phyloP scores from a whole-genome alignment of 495 filamentous ascomycete genomes.

The Stereocaulon alpinum region DNA sequence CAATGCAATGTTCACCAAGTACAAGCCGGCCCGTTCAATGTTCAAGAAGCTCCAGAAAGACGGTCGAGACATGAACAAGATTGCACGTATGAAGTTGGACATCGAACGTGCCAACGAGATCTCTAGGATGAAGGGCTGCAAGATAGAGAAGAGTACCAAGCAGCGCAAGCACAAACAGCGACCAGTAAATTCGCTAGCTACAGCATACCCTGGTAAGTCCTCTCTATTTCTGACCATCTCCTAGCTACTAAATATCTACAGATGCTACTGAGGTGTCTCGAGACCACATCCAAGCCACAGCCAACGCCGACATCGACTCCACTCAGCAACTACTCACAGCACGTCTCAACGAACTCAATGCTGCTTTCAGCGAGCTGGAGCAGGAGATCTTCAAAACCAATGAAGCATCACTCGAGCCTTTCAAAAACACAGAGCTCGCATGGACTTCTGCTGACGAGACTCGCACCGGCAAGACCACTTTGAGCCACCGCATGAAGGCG shows the following conservation, averaged over 20 bases:
- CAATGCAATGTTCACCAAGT: conserved; percentile 8
- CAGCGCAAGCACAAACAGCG: not conserved
- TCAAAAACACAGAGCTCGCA: conserved; percentile 16
- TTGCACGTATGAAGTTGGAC: not conserved
- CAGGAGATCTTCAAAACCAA: not conserved
- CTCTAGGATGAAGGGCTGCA: not conserved
- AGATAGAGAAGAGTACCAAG: not conserved
- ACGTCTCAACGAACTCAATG: conserved; percentile 10
- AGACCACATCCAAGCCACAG: conserved; percentile 9
- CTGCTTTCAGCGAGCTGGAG: conserved; percentile 1
- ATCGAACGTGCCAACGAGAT: conserved; percentile 4
- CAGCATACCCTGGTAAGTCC: conserved; percentile 13
- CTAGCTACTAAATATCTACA: not conserved
- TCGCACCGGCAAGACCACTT: conserved; percentile 12
- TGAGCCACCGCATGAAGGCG: conserved; percentile 19
- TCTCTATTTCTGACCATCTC: not conserved
- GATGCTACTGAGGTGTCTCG: conserved; percentile 14
- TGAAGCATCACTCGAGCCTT: not conserved
- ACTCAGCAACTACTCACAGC: not conserved
- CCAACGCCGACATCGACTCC: conserved; percentile 7
- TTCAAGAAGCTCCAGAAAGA: conserved; percentile 6
- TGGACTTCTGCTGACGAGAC: conserved; percentile 10
- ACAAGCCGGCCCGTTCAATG: not conserved
- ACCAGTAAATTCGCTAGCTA: conserved; percentile 13
- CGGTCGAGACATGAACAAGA: not conserved